Evolutionary conservation across 495 filamentous ascomycete species (phyloP).

Genomic region (Tuber umbilicatum): DNA sequence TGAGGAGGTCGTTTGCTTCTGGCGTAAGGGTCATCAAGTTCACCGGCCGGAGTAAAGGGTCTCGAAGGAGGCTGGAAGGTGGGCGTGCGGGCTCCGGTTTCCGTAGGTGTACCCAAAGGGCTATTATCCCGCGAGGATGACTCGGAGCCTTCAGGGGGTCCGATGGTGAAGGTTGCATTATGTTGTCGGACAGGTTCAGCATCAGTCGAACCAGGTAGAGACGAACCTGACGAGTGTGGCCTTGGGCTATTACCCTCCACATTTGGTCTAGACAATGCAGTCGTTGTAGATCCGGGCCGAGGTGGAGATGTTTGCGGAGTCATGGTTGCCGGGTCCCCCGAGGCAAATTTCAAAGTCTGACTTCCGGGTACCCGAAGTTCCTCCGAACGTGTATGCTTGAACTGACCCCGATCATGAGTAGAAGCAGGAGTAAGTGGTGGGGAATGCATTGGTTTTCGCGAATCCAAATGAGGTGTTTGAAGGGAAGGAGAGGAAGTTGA

Average conservation of each 20-base stretch:
- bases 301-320: slow-evolving; percentile 60
- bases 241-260: slow-evolving; percentile 12
- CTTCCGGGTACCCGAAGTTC: slow-evolving; percentile 31
- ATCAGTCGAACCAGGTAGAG: slow-evolving; percentile 30
- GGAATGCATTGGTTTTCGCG: slow-evolving; percentile 59
- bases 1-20: slow-evolving; percentile 70
- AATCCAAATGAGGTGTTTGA: slow-evolving; percentile 2
- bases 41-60: slow-evolving; percentile 71
- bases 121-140: slow-evolving; percentile 60
- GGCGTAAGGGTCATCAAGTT: slow-evolving; percentile 82
- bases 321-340: slow-evolving; percentile 52
- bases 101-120: slow-evolving; percentile 53
- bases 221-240: slow-evolving; percentile 36
- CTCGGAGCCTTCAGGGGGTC: slow-evolving; percentile 56
- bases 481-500: neutral
- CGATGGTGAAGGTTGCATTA: slow-evolving; percentile 63
- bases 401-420: slow-evolving; percentile 45
- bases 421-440: slow-evolving; percentile 84
- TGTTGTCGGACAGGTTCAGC: slow-evolving; percentile 47
- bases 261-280: slow-evolving; percentile 37
- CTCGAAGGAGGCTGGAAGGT: slow-evolving; percentile 40
- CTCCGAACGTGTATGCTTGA: slow-evolving; percentile 43
- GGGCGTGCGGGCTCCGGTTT: slow-evolving; percentile 53
- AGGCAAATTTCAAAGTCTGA: slow-evolving; percentile 39
- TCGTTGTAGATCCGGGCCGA: slow-evolving; percentile 44